Evolutionary conservation across 345 rosid genomes (phyloP).

Genomic region (Hibiscus syriacus): DNA sequence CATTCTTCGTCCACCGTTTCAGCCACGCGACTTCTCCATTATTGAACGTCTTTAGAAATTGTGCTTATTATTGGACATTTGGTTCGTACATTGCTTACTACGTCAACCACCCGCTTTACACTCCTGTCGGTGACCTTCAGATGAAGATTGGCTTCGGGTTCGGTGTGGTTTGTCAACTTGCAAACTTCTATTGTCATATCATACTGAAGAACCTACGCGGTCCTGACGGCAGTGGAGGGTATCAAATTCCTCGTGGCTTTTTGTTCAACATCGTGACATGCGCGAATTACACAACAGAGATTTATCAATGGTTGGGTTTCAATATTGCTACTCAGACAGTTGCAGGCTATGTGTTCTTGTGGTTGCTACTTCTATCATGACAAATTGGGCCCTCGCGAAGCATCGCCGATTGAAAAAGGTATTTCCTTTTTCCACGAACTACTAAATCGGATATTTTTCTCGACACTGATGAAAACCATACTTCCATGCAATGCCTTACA

Average conservation of each 20-base stretch:
- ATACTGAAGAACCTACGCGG: constrained; percentile 71
- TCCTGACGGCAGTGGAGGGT: constrained; percentile 67
- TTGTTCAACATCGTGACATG: constrained; percentile 92
- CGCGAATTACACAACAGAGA: constrained; percentile 96
- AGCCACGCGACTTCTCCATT: constrained; percentile 96
- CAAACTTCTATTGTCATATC: constrained; percentile 89
- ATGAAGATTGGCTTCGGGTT: constrained; percentile 93
- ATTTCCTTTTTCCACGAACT: constrained; percentile 1
- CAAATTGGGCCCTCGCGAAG: constrained; percentile 97
- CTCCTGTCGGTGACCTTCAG: constrained; percentile 81
- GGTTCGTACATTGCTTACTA: constrained; percentile 85
- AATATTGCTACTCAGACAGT: constrained; percentile 89
- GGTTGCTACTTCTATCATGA: constrained; percentile 83
- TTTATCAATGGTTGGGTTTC: constrained; percentile 97
- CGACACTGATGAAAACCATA: too few species aligned
- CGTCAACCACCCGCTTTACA: constrained; percentile 89
- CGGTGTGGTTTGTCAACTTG: constrained; percentile 67
- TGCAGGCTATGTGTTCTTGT: constrained; percentile 74
- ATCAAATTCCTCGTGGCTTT: constrained; percentile 90
- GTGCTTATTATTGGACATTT: constrained; percentile 91
- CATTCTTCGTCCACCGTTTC: constrained; percentile 85
- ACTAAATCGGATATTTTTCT: too few species aligned
- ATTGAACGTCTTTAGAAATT: constrained; percentile 85
- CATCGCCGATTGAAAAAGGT: constrained; percentile 92
- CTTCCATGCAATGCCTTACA: neutral